Conservation (phyloP, 2,329 filamentous ascomycete species). For the Bipolaris oryzae region DNA sequence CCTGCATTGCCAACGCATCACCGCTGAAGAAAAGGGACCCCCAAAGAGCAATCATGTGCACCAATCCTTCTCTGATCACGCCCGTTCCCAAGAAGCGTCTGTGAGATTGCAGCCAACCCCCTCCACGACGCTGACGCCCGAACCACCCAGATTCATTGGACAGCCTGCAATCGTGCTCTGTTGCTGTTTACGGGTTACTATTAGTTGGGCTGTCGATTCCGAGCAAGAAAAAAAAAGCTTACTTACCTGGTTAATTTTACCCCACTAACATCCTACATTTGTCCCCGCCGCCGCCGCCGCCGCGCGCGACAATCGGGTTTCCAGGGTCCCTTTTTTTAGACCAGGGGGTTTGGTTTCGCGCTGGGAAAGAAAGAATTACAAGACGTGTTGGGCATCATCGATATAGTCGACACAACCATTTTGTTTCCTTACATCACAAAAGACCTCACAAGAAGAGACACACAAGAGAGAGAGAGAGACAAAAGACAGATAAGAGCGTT, state of each 20-base stretch:
- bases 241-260: conserved; percentile 14
- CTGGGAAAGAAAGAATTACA: not conserved
- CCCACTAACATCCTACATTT: conserved; percentile 19
- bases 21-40: conserved; percentile 29
- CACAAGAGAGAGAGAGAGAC: not conserved
- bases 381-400: conserved; percentile 2
- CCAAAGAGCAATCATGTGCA: conserved; percentile 27
- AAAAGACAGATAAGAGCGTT: not conserved
- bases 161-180: not conserved
- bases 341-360: not conserved
- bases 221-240: not conserved
- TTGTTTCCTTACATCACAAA: not conserved
- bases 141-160: conserved; percentile 1
- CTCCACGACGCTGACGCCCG: conserved; percentile 13
- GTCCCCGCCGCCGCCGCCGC: not conserved
- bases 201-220: not conserved
- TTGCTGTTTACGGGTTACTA: not conserved
- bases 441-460: not conserved
- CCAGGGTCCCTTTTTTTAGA: not conserved
- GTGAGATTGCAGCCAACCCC: conserved; percentile 29
- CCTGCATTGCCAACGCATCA: conserved; percentile 46
- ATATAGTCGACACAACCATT: not conserved
- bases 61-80: conserved; percentile 38
- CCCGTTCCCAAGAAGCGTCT: conserved; percentile 33
- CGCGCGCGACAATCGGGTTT: not conserved